A percentile compares a stretch with the other conserved stretches of the same genome.
These are phyloP conservation scores for Hymenoscyphus fructigenus DNA, from an alignment of 2,329 filamentous ascomycete genomes.

Conservation along the genomic window DNA sequence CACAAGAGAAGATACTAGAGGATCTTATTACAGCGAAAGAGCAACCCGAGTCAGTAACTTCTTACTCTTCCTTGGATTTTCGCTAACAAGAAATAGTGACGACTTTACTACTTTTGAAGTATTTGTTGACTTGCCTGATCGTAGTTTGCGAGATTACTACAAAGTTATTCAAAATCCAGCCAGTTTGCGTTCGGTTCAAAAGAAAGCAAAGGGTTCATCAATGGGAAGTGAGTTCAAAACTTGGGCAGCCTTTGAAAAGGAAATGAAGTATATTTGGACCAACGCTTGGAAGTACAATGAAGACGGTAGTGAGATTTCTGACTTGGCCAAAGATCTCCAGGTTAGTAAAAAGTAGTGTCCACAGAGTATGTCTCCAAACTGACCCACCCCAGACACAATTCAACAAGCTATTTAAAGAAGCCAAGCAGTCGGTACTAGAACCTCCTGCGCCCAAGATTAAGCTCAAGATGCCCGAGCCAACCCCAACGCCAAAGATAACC, in stretches of 20 bases:
- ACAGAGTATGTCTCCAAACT: slow-evolving; percentile 16
- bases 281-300: slow-evolving; percentile 92
- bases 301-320: slow-evolving; percentile 81
- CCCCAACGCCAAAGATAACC: slow-evolving; percentile 67
- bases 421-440: slow-evolving; percentile 70
- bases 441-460: slow-evolving; percentile 77
- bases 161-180: slow-evolving; percentile 77
- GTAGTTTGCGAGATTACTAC: slow-evolving; percentile 77
- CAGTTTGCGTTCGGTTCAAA: slow-evolving; percentile 75
- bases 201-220: slow-evolving; percentile 72
- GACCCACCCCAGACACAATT: slow-evolving; percentile 60
- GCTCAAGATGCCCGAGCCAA: slow-evolving; percentile 61
- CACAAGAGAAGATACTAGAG: slow-evolving; percentile 80
- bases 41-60: slow-evolving; percentile 58
- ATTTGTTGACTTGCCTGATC: slow-evolving; percentile 76
- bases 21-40: slow-evolving; percentile 66
- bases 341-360: slow-evolving; percentile 43
- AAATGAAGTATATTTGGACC: slow-evolving; percentile 77
- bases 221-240: slow-evolving; percentile 72
- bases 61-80: background rate
- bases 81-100: slow-evolving; percentile 46
- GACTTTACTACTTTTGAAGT: slow-evolving; percentile 69
- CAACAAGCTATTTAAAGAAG: slow-evolving; percentile 64
- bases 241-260: slow-evolving; percentile 80
- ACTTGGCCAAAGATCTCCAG: slow-evolving; percentile 76